These are phyloP conservation scores for Xylaria intraflava DNA, from an alignment of 495 filamentous ascomycete genomes.

Conservation along the genomic window DNA sequence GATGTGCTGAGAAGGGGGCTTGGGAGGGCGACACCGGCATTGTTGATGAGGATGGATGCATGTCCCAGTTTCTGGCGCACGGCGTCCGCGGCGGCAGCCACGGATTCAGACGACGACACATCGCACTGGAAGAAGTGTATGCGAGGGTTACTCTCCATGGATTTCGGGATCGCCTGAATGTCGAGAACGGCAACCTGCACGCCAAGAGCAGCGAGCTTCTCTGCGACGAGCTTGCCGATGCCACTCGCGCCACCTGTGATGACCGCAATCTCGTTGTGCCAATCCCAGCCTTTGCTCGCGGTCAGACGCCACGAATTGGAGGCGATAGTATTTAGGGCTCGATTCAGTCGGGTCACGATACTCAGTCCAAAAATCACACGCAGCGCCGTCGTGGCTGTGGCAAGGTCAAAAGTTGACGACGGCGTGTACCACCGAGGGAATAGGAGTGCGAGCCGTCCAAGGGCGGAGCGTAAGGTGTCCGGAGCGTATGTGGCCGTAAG, in stretches of 20 bases:
- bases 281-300: slow-evolving; percentile 32
- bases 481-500: slow-evolving; percentile 2
- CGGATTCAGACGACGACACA: slow-evolving; percentile 43
- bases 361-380: slow-evolving; percentile 35
- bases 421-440: background rate
- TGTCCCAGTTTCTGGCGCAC: slow-evolving; percentile 42
- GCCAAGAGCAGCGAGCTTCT: slow-evolving; percentile 40
- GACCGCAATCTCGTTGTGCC: slow-evolving; percentile 44
- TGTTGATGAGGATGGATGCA: slow-evolving; percentile 56
- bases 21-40: slow-evolving; percentile 49
- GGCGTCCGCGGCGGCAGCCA: slow-evolving; percentile 37
- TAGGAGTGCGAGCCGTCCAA: background rate
- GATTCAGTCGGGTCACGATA: slow-evolving; percentile 36
- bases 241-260: slow-evolving; percentile 54
- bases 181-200: slow-evolving; percentile 43
- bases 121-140: slow-evolving; percentile 34
- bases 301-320: slow-evolving; percentile 30
- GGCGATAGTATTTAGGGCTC: slow-evolving; percentile 41
- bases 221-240: slow-evolving; percentile 47
- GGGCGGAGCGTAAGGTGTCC: background rate
- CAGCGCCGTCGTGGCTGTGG: slow-evolving; percentile 16
- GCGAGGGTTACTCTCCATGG: slow-evolving; percentile 1
- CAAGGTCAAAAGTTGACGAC: background rate
- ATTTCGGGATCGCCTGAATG: slow-evolving; percentile 21
- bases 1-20: slow-evolving; percentile 43